Evolutionary conservation across 2,329 filamentous ascomycete genomes (phyloP).

Genomic region (Alternaria consortialis): DNA sequence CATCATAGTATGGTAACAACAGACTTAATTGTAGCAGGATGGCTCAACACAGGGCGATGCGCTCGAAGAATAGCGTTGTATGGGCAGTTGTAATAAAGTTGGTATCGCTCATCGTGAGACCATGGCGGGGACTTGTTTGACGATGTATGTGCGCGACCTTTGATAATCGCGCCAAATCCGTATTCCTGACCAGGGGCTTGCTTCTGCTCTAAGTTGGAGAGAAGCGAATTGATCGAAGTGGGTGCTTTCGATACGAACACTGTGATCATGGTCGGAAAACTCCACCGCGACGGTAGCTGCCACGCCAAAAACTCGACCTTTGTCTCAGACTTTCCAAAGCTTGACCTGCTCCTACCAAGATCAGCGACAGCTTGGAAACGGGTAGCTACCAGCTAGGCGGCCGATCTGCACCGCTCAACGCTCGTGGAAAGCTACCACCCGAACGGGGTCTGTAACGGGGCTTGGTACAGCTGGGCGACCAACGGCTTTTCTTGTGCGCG

Average conservation of each 20-base stretch:
- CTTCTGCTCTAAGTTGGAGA: not conserved
- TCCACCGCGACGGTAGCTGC: not conserved
- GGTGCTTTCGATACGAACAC: not conserved
- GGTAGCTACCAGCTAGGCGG: conserved; percentile 8
- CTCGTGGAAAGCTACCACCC: conserved; percentile 2
- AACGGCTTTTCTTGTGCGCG: not conserved
- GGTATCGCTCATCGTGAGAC: not conserved
- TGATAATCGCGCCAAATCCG: too few species aligned
- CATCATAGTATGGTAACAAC: not conserved
- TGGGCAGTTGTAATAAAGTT: not conserved
- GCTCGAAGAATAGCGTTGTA: not conserved
- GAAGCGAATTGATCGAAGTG: not conserved
- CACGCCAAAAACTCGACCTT: not conserved
- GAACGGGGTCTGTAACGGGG: conserved; percentile 1
- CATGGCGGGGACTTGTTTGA: not conserved
- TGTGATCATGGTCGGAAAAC: not conserved
- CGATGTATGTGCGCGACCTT: not conserved
- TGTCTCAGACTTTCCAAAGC: not conserved
- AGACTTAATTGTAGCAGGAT: not conserved
- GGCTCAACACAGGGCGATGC: not conserved
- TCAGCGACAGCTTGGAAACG: conserved; percentile 16
- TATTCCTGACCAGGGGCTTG: not conserved
- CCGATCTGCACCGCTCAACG: conserved; percentile 2
- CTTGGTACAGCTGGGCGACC: conserved; percentile 27
- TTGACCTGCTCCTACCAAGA: conserved; percentile 11